Conservation (phyloP, 208 protist genomes). For the Lotmaria passim region DNA sequence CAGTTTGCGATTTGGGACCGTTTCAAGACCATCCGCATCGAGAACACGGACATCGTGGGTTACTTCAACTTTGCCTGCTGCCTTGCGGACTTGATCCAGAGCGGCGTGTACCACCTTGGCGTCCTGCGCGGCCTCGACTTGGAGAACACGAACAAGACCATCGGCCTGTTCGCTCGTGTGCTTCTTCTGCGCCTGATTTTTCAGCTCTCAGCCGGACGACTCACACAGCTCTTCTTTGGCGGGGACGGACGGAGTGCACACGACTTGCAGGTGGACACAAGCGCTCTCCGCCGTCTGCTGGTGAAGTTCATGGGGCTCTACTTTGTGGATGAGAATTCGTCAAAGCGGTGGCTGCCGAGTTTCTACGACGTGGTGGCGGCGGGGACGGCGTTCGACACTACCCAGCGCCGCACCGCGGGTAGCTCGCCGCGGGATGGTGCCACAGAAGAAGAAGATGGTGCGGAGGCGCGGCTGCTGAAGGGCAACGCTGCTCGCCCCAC, state of each 20-base stretch:
- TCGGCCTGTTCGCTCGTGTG: constrained; percentile 78
- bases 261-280: constrained; percentile 67
- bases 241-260: constrained; percentile 66
- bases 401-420: neutral
- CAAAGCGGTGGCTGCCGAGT: constrained; percentile 65
- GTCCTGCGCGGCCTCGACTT: constrained; percentile 87
- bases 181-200: constrained; percentile 76
- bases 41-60: constrained; percentile 55
- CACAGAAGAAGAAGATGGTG: too few species aligned
- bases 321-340: constrained; percentile 72
- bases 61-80: constrained; percentile 79
- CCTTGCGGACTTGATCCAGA: constrained; percentile 57
- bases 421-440: too few species aligned
- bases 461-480: constrained; percentile 8
- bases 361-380: constrained; percentile 79
- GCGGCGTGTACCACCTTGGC: constrained; percentile 61
- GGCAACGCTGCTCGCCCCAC: constrained; percentile 15
- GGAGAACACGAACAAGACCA: constrained; percentile 75
- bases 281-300: constrained; percentile 52
- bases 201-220: constrained; percentile 49
- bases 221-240: constrained; percentile 83
- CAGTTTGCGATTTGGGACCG: constrained; percentile 88
- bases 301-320: constrained; percentile 67
- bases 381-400: constrained; percentile 62
- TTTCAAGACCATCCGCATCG: constrained; percentile 80